These are phyloP conservation scores for Chrysoporthe puriensis DNA, from an alignment of 2,329 filamentous ascomycete species.

Conservation along the genomic window DNA sequence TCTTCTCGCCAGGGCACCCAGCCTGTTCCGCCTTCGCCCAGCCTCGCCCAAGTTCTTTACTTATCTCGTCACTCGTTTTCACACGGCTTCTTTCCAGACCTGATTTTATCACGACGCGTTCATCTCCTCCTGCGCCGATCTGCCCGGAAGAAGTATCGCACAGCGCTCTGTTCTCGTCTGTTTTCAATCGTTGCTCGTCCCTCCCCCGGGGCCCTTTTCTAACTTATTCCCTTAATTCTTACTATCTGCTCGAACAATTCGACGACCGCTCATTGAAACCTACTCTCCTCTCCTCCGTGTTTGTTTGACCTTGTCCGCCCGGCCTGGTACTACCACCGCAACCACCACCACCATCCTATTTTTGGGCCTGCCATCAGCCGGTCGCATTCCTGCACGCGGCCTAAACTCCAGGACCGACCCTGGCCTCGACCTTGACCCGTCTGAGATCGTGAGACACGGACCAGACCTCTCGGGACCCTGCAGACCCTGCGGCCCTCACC, in stretches of 20 bases:
- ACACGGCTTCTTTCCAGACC: background rate
- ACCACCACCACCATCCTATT: background rate
- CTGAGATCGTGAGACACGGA: slow-evolving; percentile 37
- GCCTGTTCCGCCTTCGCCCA: background rate
- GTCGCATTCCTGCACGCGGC: slow-evolving; percentile 13
- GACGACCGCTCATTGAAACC: background rate
- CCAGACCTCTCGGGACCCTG: background rate
- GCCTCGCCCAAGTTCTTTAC: background rate
- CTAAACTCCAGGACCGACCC: slow-evolving; percentile 9
- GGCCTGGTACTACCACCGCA: background rate
- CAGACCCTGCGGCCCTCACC: background rate
- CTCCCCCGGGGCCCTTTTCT: background rate
- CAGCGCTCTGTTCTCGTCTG: background rate
- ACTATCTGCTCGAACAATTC: background rate
- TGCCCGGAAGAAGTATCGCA: background rate
- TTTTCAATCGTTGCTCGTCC: background rate
- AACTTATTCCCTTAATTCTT: background rate
- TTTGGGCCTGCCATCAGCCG: slow-evolving; percentile 2
- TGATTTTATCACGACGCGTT: slow-evolving; percentile 1
- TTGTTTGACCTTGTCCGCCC: background rate
- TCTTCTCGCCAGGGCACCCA: background rate
- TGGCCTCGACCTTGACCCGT: slow-evolving; percentile 15
- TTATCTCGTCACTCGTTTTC: background rate
- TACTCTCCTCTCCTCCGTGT: background rate
- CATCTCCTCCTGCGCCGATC: background rate